Base-by-base conservation (phyloP, 192 early-diverging fungal genomes). In the Gaertneriomyces semiglobifer region DNA sequence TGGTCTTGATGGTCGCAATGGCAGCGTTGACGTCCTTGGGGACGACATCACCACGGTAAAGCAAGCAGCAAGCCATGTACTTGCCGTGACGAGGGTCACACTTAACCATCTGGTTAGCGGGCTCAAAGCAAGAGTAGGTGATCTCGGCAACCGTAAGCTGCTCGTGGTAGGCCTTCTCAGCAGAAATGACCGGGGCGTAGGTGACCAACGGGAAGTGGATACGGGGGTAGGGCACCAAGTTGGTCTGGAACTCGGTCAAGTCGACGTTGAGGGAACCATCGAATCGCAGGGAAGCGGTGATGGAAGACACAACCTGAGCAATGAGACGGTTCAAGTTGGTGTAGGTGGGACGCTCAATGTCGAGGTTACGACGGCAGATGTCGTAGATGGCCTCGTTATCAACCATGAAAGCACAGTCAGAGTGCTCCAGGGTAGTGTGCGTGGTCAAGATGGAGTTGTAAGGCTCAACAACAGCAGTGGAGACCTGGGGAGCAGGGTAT, bases 381-480 rank as follows among this genome's bases (percentile, higher is more conserved):
- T 98, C 95, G 80, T 98, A 98, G 76, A 96, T 98, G 72, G 96
- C 96, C 82, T 97, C 94, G 81, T 98, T 98, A 81, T 98, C 96
- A 55, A 98, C 93, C 96, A 98, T 96, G 84, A 98, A 98, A 66
- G 96, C 92, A 82, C 93, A 95, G 82, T 98, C 95, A 7, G 93
- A 92, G 85, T 98, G 96, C 80, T 98, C 96, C 20, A 97, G 84
- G 55, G 95, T 98, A 68, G 96, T 95, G 85, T 98, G 96, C 53
- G 96, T 98, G 77, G 94, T 97, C 82, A 98, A 81, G 79, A 98
- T 97, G 65, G 96, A 97, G 89, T 98, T 96, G 86, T 96, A 97
- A 60, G 95, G 94, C 83, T 97, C 94, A 45, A 98, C 94, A 60
- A 97, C 93, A 6, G 93, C 89, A 65, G 94, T 98, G 69, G 95